Evolutionary conservation across 257 asterid species (phyloP).

Genomic region (Nicotiana otophora): DNA sequence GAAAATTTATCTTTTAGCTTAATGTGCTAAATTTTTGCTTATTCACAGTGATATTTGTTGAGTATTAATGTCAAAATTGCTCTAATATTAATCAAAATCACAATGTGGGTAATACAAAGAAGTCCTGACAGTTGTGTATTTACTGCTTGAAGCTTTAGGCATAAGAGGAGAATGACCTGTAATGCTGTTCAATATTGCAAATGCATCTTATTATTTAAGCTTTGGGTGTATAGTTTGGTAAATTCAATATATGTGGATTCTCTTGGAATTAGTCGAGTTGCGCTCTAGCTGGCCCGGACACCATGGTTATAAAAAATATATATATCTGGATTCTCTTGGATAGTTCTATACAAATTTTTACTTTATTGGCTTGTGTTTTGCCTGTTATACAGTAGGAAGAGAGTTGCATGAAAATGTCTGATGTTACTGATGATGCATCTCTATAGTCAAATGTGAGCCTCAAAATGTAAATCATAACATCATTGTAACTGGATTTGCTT

Average conservation of each 20-base stretch:
- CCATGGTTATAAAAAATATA: too few species aligned
- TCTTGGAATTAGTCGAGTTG: too few species aligned
- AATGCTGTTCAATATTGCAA: background rate
- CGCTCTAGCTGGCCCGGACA: too few species aligned
- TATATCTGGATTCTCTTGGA: too few species aligned
- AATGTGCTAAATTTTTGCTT: background rate
- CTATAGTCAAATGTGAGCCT: background rate
- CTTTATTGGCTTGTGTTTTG: background rate
- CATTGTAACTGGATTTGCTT: background rate
- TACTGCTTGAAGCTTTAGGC: background rate
- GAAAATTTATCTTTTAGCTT: background rate
- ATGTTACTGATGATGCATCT: background rate
- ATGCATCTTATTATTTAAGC: constrained; percentile 1
- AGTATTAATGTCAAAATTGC: background rate
- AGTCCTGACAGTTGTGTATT: background rate
- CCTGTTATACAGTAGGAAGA: background rate
- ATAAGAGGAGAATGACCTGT: background rate
- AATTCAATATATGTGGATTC: too few species aligned
- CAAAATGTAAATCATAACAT: too few species aligned
- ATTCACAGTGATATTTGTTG: background rate
- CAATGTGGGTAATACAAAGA: background rate
- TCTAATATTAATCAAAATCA: background rate
- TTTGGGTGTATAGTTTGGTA: too few species aligned
- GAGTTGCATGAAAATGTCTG: background rate
- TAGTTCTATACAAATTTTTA: too few species aligned